phyloP scores from a whole-genome alignment of 805 yeast species.

The Lipomyces sp. region DNA sequence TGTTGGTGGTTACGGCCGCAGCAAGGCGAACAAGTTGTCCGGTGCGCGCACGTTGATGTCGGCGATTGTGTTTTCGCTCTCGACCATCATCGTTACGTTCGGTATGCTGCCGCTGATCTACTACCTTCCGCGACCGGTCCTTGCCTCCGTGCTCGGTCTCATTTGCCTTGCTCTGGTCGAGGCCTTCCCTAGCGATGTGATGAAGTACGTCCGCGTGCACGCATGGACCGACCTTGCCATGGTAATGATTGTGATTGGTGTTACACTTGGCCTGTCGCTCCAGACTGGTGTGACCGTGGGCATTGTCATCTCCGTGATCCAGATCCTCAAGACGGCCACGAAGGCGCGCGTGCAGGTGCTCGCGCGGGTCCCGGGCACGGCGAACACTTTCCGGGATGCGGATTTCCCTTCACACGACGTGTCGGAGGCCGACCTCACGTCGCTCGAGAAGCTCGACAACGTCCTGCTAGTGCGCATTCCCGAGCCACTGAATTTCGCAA shows the following conservation, averaged over 20 bases:
- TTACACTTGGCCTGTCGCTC: slow-evolving; percentile 70
- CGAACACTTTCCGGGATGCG: slow-evolving; percentile 63
- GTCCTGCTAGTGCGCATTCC: slow-evolving; percentile 77
- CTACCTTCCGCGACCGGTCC: slow-evolving; percentile 72
- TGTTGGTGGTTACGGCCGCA: slow-evolving; percentile 94
- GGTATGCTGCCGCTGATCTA: slow-evolving; percentile 61
- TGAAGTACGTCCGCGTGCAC: slow-evolving; percentile 64
- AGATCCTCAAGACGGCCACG: slow-evolving; percentile 78
- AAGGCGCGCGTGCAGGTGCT: slow-evolving; percentile 79
- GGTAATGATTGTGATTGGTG: slow-evolving; percentile 57
- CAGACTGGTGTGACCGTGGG: slow-evolving; percentile 92
- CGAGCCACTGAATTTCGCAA: slow-evolving; percentile 86
- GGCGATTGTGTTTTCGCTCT: slow-evolving; percentile 77
- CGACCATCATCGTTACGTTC: slow-evolving; percentile 62
- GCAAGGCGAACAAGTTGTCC: slow-evolving; percentile 79
- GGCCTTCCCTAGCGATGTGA: slow-evolving; percentile 77
- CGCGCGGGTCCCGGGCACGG: slow-evolving; percentile 56
- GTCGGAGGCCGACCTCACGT: slow-evolving; percentile 42
- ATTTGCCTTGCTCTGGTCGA: slow-evolving; percentile 75
- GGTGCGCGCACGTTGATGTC: slow-evolving; percentile 85
- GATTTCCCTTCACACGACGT: slow-evolving; percentile 41
- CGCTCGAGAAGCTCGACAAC: slow-evolving; percentile 56
- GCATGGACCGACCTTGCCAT: slow-evolving; percentile 78
- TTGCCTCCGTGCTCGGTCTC: slow-evolving; percentile 73
- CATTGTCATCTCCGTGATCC: slow-evolving; percentile 68